These are phyloP conservation scores for Fusarium cyanostomum DNA, from an alignment of 2,329 filamentous ascomycete genomes.

Conservation along the genomic window DNA sequence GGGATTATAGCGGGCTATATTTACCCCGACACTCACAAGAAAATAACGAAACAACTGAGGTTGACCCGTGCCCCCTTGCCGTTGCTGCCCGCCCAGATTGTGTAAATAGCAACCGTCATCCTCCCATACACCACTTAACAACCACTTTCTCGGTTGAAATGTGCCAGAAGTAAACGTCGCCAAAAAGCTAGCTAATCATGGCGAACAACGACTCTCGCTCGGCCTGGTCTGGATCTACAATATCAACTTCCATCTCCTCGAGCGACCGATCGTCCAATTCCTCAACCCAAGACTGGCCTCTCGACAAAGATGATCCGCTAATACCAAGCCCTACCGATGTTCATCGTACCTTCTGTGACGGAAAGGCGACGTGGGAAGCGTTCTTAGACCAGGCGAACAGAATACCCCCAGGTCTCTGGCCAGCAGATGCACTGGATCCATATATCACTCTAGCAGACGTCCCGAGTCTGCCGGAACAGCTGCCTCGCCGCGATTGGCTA, in stretches of 20 bases:
- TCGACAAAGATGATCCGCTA: not conserved
- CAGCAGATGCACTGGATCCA: not conserved
- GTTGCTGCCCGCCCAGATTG: not conserved
- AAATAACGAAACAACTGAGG: not conserved
- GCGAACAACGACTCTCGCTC: not conserved
- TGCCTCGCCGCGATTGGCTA: not conserved
- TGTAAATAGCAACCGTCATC: not conserved
- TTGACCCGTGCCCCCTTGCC: not conserved
- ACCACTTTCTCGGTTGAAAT: not conserved
- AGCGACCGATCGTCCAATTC: constrained; percentile 1
- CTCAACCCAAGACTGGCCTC: not conserved
- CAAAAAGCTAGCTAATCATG: not conserved
- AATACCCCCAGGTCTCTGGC: not conserved
- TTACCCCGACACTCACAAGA: constrained; percentile 4
- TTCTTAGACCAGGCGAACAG: not conserved
- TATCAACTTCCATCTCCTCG: not conserved
- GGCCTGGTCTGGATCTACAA: not conserved
- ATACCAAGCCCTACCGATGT: not conserved
- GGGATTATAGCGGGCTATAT: too few relatives aligned
- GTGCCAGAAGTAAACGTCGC: not conserved
- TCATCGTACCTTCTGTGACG: not conserved
- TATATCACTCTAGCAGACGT: not conserved
- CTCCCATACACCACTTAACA: not conserved
- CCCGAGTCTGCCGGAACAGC: not conserved
- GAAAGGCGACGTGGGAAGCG: not conserved